Base-by-base conservation (phyloP, 805 yeast genomes). In the Cyberlindnera samutprakarnensis region DNA sequence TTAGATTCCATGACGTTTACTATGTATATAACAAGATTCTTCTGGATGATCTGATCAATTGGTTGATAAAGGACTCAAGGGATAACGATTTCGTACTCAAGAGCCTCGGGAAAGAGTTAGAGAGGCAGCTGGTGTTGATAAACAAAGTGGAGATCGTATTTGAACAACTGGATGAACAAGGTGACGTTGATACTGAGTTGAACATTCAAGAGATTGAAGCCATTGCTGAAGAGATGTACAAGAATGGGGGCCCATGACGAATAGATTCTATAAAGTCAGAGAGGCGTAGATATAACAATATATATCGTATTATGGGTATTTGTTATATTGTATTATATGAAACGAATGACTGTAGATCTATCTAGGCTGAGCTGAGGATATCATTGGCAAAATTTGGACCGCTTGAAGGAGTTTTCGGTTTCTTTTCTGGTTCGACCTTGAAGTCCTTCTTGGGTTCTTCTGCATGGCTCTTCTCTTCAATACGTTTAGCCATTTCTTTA, bases 1-100 rank as follows among this genome's bases (percentile, higher is more conserved):
- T 88, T 55, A 66, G 95, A 37, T 80, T 61, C 49, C 94, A 86
- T 50, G 94, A 86, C 47, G 69, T 80, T 14, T 86, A 86, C 52
- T 84, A 86, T 50, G 86, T 85, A 6, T 88, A 88, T 53, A 82
- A 82, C 49, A 75, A 74, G 49, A 67, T 87, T 1, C 67, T 84
- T 64, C 43, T 86, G 5, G 86, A 82, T 46, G 96, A 88, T 52
- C 61, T 85, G 40, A 68, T 83, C 36, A 62, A 78, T 12, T 88
- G 94, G 94, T 53, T 81, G 13, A 62, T 81, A 15, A 59, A 70
- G 35, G 76, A 73, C 32, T 52, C 64, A 23, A 66, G 65, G 26
- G 75, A 84, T 24, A 65, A 66, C 39, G 88, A 80, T 42, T 62
- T 56, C 23, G 67, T 70, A 16, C 49, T 86, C 17, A 62, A 84